Evolutionary conservation across 306 rosid species (phyloP).

Genomic region (Rosa rugosa): DNA sequence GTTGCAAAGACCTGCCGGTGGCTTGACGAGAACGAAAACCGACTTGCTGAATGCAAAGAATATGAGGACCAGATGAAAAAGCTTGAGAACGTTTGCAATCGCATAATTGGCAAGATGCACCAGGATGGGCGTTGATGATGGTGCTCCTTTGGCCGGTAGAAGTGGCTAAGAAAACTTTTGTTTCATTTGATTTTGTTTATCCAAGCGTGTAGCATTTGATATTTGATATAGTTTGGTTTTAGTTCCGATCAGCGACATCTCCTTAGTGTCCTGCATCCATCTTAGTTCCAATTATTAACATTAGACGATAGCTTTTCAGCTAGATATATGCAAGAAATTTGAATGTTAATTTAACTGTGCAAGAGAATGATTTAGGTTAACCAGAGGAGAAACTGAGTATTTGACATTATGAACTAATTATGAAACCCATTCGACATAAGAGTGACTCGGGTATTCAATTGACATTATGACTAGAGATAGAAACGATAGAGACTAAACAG

Average conservation of each 20-base stretch:
- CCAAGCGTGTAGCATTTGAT: too few relatives aligned
- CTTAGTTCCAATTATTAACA: too few relatives aligned
- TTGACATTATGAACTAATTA: too few relatives aligned
- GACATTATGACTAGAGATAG: neutral
- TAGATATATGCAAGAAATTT: neutral
- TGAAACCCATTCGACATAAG: neutral
- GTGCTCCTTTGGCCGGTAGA: neutral
- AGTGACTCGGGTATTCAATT: neutral
- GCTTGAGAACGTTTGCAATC: neutral
- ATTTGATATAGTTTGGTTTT: too few relatives aligned
- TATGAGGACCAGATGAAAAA: neutral
- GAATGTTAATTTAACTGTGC: neutral
- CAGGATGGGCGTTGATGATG: constrained; percentile 24
- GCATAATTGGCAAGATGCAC: constrained; percentile 26
- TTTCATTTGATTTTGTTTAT: too few relatives aligned
- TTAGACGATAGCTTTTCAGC: neutral
- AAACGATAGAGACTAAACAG: neutral
- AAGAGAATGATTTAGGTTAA: neutral
- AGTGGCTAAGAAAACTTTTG: too few relatives aligned
- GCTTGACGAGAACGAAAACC: constrained; percentile 4
- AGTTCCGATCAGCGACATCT: too few relatives aligned
- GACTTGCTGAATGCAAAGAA: neutral
- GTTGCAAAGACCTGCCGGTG: neutral
- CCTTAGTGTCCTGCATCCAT: too few relatives aligned
- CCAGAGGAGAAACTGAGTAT: neutral